Base-by-base conservation (phyloP, 176 grass and related monocot species). In the Luzula sylvatica region DNA sequence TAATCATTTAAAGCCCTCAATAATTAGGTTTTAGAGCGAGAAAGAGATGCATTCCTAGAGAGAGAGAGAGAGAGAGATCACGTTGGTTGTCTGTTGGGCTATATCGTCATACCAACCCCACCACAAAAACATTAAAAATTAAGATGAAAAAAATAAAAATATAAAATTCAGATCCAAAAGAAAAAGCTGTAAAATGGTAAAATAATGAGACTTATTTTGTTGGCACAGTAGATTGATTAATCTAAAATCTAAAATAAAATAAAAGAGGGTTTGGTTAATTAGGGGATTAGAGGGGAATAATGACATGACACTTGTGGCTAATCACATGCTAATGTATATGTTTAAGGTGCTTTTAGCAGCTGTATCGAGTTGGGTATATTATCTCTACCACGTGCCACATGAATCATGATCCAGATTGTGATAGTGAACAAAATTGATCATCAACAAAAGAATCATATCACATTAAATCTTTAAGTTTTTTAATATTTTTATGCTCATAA, bases 291-390 rank as follows among this genome's bases (percentile, higher is more conserved):
- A 44, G 50, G 48, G 23, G 57, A 45, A 49, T 41, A 19, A 28
- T 78, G 80, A 85, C 86, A 92, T 78, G 76, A 77, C 52, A 56
- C 62, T 65, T 77, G 72, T 63, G 49, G 12, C 58, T 11, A 48
- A 49, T 64, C 60, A 64, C 60, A 49, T 64, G 60, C 60, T 64
- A 64, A 20, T 47, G 60, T 64, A 49, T 64, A 64, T 13, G 9
- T 35, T 35, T 35, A n/a, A n/a, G n/a, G 21, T 18, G 32, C 23
- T 1, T 61, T 45, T 23, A 23, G 56, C 44, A 63, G 42, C n/a
- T 48, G 42, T 64, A 64, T 8, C 29, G 43, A 8, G 25, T 47
- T 49, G 41, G 9, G 60, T 64, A 20, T 64, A 49, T 64, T 30
- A 26, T 64, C 41, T 64, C 16, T 64, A 25, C 25, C 60, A 64